Evolutionary conservation across 2,329 filamentous ascomycete genomes (phyloP).

Genomic region (Cladosporium phlei): DNA sequence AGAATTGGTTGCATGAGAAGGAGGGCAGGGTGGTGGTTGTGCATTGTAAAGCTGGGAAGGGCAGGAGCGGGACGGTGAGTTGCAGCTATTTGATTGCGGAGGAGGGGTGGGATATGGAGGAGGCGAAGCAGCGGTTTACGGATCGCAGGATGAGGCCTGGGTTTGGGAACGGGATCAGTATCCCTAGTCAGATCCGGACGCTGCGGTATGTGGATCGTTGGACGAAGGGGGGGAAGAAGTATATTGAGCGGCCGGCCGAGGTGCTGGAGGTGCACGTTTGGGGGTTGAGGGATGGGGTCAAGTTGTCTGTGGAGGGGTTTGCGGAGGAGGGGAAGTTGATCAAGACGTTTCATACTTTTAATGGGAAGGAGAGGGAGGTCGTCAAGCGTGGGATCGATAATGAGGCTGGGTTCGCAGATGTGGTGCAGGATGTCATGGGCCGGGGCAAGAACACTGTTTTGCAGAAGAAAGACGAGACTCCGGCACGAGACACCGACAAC

Average conservation of each 20-base stretch:
- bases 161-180: constrained; percentile 86
- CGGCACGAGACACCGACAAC: constrained; percentile 16
- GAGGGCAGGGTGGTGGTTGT: constrained; percentile 72
- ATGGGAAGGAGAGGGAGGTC: constrained; percentile 63
- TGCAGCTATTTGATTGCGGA: constrained; percentile 89
- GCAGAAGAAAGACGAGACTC: constrained; percentile 21
- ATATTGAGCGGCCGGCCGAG: constrained; percentile 77
- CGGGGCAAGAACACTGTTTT: constrained; percentile 19
- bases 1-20: constrained; percentile 69
- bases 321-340: constrained; percentile 86
- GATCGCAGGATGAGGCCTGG: constrained; percentile 81
- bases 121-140: constrained; percentile 66
- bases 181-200: constrained; percentile 86
- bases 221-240: constrained; percentile 70
- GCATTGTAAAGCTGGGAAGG: constrained; percentile 96
- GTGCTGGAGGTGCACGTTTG: constrained; percentile 85
- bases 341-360: constrained; percentile 76
- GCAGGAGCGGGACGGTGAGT: constrained; percentile 79
- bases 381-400: constrained; percentile 52
- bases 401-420: constrained; percentile 39
- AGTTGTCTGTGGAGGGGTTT: constrained; percentile 78
- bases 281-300: constrained; percentile 83
- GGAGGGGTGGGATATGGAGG: constrained; percentile 63
- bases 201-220: constrained; percentile 84
- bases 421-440: constrained; percentile 42